Base-by-base conservation (phyloP, 257 asterid species). In the Nicotiana undulata region DNA sequence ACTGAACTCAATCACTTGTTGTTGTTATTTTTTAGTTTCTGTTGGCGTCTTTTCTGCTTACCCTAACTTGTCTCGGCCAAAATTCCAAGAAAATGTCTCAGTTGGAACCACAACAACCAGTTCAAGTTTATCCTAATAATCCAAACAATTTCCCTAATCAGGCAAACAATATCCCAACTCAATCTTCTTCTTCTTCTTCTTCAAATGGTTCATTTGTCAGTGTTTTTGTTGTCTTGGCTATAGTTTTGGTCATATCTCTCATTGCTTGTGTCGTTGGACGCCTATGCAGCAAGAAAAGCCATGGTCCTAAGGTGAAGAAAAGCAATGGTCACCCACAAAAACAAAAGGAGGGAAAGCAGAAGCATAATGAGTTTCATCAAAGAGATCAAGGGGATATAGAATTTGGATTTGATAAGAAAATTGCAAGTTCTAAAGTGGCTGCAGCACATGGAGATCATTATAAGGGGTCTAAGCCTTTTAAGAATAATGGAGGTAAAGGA, bases 141-240 rank as follows among this genome's bases (percentile, higher is more conserved):
- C 78, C 60, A 24, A 72, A 91, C 10, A 77, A 81, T 46, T 26
- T 53, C 63, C 81, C 80, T 10, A 55, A 74, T 81, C 87, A 55
- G 80, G 84, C 85, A 17, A 80, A 78, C 89, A 88, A 64, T 28
- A 56, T 59, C 12, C 81, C 81, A 77, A 60, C 72, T 32, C 72
- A 32, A 24, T 20, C 55, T 31, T 34, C 72, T 5, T 31, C 91
- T 60, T 67, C 87, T n/a, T 64, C 94, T 37, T 88, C 76, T 72
- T 85, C 94, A 6, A 83, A 76, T 72, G 98, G 96, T 63, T 94
- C 98, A 37, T 94, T 92, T 65, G 92, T 88, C 51, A 96, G 95
- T 0, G 98, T 93, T 66, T 88, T 93, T 66, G 85, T 88, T 0
- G 96, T 94, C 77, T 61, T 94, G 78, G 98, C 91, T 6, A 88